phyloP scores from a whole-genome alignment of 805 yeast genomes.

The Komagataella kurtzmanii region DNA sequence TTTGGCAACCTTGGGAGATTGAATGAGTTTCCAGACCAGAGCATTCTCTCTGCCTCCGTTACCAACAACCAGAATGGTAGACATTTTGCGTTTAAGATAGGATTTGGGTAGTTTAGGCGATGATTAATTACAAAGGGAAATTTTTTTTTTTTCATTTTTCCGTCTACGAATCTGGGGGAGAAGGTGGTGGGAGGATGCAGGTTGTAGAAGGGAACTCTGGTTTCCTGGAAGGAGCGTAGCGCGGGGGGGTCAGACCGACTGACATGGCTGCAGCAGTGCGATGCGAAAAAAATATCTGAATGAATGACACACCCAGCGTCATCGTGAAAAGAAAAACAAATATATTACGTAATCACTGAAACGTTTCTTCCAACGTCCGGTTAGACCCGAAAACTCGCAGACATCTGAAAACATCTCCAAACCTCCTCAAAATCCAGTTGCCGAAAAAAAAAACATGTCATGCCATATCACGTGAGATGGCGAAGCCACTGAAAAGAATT shows the following conservation, averaged over 20 bases:
- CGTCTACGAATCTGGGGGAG: neutral
- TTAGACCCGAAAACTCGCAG: too few species aligned
- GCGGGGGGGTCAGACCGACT: neutral
- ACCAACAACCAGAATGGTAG: conserved; percentile 74
- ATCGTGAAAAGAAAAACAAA: neutral
- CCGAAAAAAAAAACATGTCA: neutral
- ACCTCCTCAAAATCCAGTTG: neutral
- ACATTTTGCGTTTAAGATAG: neutral
- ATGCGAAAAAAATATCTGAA: too few species aligned
- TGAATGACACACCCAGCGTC: too few species aligned
- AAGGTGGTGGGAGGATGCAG: neutral
- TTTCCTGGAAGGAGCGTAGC: neutral
- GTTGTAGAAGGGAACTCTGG: neutral
- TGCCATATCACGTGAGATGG: neutral
- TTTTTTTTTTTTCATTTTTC: too few species aligned
- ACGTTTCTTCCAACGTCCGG: too few species aligned
- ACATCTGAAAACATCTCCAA: neutral
- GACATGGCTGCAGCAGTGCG: too few species aligned
- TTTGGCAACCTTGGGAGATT: conserved; percentile 56
- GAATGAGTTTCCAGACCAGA: conserved; percentile 78
- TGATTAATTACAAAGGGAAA: neutral
- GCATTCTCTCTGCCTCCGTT: conserved; percentile 99
- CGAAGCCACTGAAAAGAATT: neutral
- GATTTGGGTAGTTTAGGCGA: neutral
- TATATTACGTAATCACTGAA: too few species aligned